Evolutionary conservation across 352 stramenopile species (phyloP).

Genomic region (Aphanomyces stellatus): DNA sequence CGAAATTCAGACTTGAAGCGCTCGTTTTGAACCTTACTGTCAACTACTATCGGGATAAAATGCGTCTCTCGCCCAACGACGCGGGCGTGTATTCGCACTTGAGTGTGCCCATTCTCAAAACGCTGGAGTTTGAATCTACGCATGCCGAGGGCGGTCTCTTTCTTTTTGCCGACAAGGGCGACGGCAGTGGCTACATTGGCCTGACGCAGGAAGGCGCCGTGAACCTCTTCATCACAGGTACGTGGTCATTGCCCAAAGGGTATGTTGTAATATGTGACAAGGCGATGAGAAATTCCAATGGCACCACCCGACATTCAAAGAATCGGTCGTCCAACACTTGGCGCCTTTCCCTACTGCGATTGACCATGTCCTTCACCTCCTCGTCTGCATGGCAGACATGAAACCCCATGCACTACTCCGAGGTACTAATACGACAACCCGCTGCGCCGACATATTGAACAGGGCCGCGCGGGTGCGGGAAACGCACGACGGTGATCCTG

Average conservation of each 20-base stretch:
- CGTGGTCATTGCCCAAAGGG: not conserved
- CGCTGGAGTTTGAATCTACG: conserved; percentile 29
- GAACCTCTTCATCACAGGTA: conserved; percentile 31
- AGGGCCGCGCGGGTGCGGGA: conserved; percentile 11
- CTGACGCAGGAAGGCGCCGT: conserved; percentile 26
- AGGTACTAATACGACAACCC: not conserved
- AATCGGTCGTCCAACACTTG: not conserved
- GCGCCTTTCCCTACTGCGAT: conserved; percentile 10
- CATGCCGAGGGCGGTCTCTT: not conserved
- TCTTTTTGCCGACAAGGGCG: conserved; percentile 39
- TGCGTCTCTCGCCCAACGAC: not conserved
- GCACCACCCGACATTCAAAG: conserved; percentile 33
- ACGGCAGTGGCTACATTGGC: conserved; percentile 33
- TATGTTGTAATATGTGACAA: not conserved
- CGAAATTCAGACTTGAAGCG: not conserved
- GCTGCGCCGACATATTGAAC: not conserved
- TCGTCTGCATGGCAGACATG: not conserved
- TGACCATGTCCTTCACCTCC: not conserved
- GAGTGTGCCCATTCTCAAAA: conserved; percentile 22
- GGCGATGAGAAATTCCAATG: conserved; percentile 58
- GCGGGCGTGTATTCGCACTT: not conserved
- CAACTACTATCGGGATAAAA: not conserved
- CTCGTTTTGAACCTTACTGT: not conserved
- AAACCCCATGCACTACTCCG: not conserved
- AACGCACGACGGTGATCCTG: not conserved